Evolutionary conservation across 305 asterid species (phyloP).

Genomic region (Fraxinus ornus): DNA sequence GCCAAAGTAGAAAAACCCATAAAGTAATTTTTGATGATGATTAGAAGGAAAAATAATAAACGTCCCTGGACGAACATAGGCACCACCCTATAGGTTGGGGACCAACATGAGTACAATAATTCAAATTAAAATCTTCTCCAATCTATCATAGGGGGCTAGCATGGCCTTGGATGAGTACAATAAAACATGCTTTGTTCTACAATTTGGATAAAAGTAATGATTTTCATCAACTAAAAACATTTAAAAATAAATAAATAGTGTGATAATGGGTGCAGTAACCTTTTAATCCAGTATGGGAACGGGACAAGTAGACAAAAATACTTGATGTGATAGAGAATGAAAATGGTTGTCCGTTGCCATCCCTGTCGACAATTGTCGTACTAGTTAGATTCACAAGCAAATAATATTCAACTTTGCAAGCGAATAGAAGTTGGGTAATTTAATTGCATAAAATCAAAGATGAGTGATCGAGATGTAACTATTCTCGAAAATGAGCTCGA

Average conservation of each 20-base stretch:
- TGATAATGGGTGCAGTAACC: not conserved
- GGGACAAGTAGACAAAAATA: not conserved
- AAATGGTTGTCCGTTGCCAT: not conserved
- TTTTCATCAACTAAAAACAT: not conserved
- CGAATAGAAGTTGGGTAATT: not conserved
- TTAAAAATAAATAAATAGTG: too few species aligned
- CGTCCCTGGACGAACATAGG: too few species aligned
- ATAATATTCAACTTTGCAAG: not conserved
- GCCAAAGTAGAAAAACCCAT: too few species aligned
- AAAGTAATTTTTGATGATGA: too few species aligned
- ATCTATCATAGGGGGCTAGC: too few species aligned
- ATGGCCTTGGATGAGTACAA: too few species aligned
- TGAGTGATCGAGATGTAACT: not conserved
- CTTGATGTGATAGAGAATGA: not conserved
- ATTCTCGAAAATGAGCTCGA: not conserved
- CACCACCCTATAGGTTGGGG: too few species aligned
- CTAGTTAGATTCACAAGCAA: not conserved
- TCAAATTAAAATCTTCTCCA: too few species aligned
- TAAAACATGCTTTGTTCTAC: not conserved
- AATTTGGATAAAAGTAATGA: not conserved
- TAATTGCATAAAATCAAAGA: not conserved
- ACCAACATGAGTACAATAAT: too few species aligned
- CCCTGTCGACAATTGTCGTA: not conserved
- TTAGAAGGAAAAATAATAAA: too few species aligned
- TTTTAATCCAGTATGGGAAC: too few species aligned